These are phyloP conservation scores for Eutrema yunnanense DNA, from an alignment of 345 rosid genomes.

Conservation along the genomic window DNA sequence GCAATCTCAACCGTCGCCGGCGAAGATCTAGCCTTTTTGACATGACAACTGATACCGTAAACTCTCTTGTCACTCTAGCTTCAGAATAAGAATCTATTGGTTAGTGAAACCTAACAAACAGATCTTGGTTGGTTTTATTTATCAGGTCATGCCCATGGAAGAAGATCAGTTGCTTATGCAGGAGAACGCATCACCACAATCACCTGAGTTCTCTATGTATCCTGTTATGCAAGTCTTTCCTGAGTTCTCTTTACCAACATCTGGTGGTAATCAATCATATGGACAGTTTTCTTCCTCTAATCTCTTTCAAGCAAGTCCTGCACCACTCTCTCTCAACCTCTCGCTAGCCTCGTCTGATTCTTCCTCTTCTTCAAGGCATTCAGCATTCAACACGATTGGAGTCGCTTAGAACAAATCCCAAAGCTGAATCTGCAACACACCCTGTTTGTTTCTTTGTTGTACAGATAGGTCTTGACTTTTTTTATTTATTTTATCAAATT, in stretches of 20 bases:
- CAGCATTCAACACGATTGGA: constrained; percentile 47
- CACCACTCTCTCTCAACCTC: constrained; percentile 55
- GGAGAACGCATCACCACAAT: constrained; percentile 35
- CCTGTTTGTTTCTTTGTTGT: constrained; percentile 28
- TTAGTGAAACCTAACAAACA: background rate
- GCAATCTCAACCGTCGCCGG: constrained; percentile 82
- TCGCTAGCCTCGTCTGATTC: constrained; percentile 45
- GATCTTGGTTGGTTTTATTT: constrained; percentile 9
- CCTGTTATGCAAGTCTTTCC: constrained; percentile 39
- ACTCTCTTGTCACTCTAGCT: background rate
- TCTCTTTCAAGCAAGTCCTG: constrained; percentile 30
- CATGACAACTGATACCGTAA: constrained; percentile 85
- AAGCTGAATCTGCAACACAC: constrained; percentile 9
- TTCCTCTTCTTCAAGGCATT: constrained; percentile 32
- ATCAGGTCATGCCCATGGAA: constrained; percentile 60
- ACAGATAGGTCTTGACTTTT: constrained; percentile 24
- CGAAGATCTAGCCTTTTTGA: constrained; percentile 92
- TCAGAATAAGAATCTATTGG: background rate
- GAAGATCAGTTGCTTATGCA: constrained; percentile 34
- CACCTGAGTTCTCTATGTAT: constrained; percentile 20
- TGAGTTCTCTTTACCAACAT: constrained; percentile 13
- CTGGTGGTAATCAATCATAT: constrained; percentile 19
- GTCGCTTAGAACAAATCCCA: constrained; percentile 19
- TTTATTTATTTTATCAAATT: background rate
- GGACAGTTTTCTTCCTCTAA: constrained; percentile 17